Percentiles rank a stretch among this genome's conserved stretches.
Conservation (phyloP, 106 monocot genomes). For the Dendrobium catenatum region DNA sequence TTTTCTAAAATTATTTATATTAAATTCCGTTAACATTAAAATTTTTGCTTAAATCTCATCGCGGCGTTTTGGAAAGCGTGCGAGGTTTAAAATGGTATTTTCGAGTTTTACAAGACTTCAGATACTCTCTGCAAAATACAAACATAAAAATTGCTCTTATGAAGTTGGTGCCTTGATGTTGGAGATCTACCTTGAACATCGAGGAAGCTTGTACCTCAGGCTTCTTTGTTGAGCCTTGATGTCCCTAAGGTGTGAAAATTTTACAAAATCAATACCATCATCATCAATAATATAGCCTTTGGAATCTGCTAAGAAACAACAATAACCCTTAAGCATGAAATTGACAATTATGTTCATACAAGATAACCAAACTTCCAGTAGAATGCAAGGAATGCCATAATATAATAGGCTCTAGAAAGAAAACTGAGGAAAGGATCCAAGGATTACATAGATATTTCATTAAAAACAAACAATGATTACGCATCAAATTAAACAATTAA, state of each 20-base stretch:
- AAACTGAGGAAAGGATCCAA: background rate
- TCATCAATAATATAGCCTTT: slow-evolving; percentile 90
- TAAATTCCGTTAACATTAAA: too few relatives aligned
- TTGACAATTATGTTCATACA: background rate
- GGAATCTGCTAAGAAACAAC: slow-evolving; percentile 54
- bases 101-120: slow-evolving; percentile 48
- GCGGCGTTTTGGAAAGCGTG: too few relatives aligned
- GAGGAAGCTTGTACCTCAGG: slow-evolving; percentile 48
- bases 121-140: slow-evolving; percentile 59
- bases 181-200: slow-evolving; percentile 1
- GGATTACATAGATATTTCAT: background rate
- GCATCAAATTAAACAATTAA: background rate
- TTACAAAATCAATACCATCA: slow-evolving; percentile 95
- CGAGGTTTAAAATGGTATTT: too few relatives aligned
- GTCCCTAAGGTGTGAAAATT: slow-evolving; percentile 80
- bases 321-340: background rate
- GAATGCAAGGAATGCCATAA: background rate
- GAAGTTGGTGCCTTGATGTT: background rate
- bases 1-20: too few relatives aligned
- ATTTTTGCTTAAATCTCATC: too few relatives aligned
- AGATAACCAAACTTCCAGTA: background rate
- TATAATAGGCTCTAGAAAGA: background rate
- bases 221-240: slow-evolving; percentile 93
- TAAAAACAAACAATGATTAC: background rate
- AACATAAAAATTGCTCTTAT: slow-evolving; percentile 1